Base-by-base conservation (phyloP, 78 protist genomes). In the Emiliania huxleyi region DNA sequence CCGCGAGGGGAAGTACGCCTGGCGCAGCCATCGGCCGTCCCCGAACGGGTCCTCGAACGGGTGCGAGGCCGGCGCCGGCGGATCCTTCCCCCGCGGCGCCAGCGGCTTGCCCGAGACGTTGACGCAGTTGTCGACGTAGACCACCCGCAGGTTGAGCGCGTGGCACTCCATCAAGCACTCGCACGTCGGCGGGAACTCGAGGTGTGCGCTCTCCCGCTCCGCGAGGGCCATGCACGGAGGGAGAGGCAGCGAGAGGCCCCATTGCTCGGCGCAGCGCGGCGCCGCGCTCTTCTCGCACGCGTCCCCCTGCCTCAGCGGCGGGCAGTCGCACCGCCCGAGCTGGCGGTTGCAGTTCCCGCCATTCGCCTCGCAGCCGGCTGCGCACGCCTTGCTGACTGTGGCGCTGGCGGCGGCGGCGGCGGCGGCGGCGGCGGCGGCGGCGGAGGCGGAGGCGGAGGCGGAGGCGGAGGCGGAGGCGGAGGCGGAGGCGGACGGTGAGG, bases 141-240 rank as follows among this genome's bases (percentile, higher is more conserved):
- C 81, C 19, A 71, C 42, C 21, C 81, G 37, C 81, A 8, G 21
- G 42, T 71, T 71, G 44, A 71, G 81, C 33, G 81, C 81, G 81
- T 71, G 81, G 42, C 81, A 71, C 81, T 71, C 81, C 15, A 22
- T 22, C n/a, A 71, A 22, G 42, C 81, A 52, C 81, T 71, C 81
- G 81, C 81, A 71, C 45, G 81, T n/a, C 42, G 81, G 81, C 81
- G 81, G 81, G 81, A 71, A 71, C 33, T 35, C 81, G 81, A 3
- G 42, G 33, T 18, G 2, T 6, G 15, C 81, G 19, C 12, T 12
- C 23, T 1, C 2, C 18, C n/a, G 19, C 81, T 4, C 21, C 11
- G 1, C 42, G 40, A 29, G 42, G 40, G 81, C 81, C 81, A 33
- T 35, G 81, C 81, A 71, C 42, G 81, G 81, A 4, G 81, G 81